phyloP scores from a whole-genome alignment of 495 filamentous ascomycete species.

The Trichoderma parareesei region DNA sequence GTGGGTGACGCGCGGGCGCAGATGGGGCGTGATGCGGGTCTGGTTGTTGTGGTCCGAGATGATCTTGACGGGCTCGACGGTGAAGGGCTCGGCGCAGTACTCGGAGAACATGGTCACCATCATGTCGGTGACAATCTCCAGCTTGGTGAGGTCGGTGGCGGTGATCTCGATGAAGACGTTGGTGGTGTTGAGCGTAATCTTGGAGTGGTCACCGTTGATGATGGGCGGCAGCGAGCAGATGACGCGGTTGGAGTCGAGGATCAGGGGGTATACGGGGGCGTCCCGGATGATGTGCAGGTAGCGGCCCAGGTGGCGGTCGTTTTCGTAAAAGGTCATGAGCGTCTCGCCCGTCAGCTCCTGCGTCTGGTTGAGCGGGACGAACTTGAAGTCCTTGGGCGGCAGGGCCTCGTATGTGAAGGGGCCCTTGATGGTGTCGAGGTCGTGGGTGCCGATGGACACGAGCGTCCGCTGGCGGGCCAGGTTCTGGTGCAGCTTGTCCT shows the following conservation, averaged over 20 bases:
- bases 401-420: slow-evolving; percentile 96
- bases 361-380: slow-evolving; percentile 83
- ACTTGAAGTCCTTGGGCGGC: slow-evolving; percentile 85
- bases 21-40: slow-evolving; percentile 69
- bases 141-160: slow-evolving; percentile 92
- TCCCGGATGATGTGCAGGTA: slow-evolving; percentile 91
- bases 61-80: slow-evolving; percentile 86
- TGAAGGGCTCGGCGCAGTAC: slow-evolving; percentile 83
- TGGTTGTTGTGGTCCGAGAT: slow-evolving; percentile 84
- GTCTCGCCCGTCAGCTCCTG: slow-evolving; percentile 79
- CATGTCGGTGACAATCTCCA: slow-evolving; percentile 90
- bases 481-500: slow-evolving; percentile 98
- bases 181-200: slow-evolving; percentile 80
- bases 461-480: slow-evolving; percentile 86
- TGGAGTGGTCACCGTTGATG: slow-evolving; percentile 95
- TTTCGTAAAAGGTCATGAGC: slow-evolving; percentile 93
- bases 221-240: slow-evolving; percentile 95
- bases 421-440: slow-evolving; percentile 85
- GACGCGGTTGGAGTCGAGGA: slow-evolving; percentile 77
- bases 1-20: slow-evolving; percentile 63
- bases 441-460: slow-evolving; percentile 94
- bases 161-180: slow-evolving; percentile 98
- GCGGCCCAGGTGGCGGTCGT: slow-evolving; percentile 71
- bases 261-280: slow-evolving; percentile 91
- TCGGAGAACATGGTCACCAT: slow-evolving; percentile 95